These are phyloP conservation scores for Peronospora destructor DNA, from an alignment of 352 stramenopile genomes.

Conservation along the genomic window DNA sequence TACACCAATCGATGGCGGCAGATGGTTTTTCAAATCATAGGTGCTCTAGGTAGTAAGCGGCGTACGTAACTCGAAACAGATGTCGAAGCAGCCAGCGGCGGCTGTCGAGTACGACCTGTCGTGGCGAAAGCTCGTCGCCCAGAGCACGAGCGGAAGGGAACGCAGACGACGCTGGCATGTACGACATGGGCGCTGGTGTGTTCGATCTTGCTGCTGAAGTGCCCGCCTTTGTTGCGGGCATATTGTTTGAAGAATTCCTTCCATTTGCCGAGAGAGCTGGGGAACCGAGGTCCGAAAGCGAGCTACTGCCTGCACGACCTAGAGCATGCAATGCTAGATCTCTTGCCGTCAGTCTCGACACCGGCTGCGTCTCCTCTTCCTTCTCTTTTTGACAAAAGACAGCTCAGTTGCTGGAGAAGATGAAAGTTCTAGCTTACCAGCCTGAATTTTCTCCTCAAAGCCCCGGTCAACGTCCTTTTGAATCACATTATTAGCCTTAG, in stretches of 20 bases:
- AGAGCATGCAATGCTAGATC: conserved; percentile 30
- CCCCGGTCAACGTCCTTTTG: conserved; percentile 9
- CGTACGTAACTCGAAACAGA: conserved; percentile 25
- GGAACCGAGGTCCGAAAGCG: conserved; percentile 19
- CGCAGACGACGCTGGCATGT: conserved; percentile 24
- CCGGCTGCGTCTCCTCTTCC: conserved; percentile 8
- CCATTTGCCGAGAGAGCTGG: conserved; percentile 17
- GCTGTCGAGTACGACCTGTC: conserved; percentile 9
- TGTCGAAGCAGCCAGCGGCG: conserved; percentile 14
- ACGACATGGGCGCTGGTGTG: conserved; percentile 22
- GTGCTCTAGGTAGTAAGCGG: conserved; percentile 36
- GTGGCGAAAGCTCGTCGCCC: conserved; percentile 20
- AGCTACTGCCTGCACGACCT: conserved; percentile 19
- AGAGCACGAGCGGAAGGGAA: conserved; percentile 20
- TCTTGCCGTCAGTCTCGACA: conserved; percentile 21
- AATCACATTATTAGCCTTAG: conserved; percentile 5
- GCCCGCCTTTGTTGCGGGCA: background rate
- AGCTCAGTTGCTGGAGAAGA: conserved; percentile 17
- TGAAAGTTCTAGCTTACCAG: conserved; percentile 1
- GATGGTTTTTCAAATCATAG: conserved; percentile 45
- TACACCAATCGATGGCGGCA: conserved; percentile 54
- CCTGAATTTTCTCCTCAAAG: conserved; percentile 3
- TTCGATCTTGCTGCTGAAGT: conserved; percentile 8
- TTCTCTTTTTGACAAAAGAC: conserved; percentile 21
- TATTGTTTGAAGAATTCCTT: conserved; percentile 9